These are phyloP conservation scores for Phaeolepiota aurea DNA, from an alignment of 768 basidiomycete species.

Conservation along the genomic window DNA sequence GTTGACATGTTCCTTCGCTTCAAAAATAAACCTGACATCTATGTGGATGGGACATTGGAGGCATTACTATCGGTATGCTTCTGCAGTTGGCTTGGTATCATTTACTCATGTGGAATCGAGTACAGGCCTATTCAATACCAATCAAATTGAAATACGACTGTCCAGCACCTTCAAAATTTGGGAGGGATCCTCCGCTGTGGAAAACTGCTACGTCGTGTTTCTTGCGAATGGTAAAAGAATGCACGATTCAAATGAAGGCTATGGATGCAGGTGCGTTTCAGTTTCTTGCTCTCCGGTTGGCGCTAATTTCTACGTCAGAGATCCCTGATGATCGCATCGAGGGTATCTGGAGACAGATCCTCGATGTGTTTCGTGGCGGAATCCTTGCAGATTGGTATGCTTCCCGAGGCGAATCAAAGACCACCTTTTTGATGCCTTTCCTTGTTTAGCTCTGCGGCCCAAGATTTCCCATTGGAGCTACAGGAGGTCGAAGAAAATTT, in stretches of 20 bases:
- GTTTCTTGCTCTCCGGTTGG: not conserved
- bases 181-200: slow-evolving; percentile 86
- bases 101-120: not conserved
- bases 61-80: slow-evolving; percentile 62
- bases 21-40: slow-evolving; percentile 53
- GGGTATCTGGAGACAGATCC: slow-evolving; percentile 77
- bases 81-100: not conserved
- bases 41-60: slow-evolving; percentile 78
- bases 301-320: slow-evolving; percentile 20
- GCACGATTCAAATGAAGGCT: slow-evolving; percentile 39
- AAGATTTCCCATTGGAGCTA: slow-evolving; percentile 48
- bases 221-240: slow-evolving; percentile 65
- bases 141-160: slow-evolving; percentile 95
- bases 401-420: not conserved
- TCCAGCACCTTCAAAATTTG: slow-evolving; percentile 80
- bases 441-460: slow-evolving; percentile 41
- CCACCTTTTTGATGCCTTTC: too few species aligned
- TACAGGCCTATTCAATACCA: slow-evolving; percentile 80
- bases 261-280: slow-evolving; percentile 38
- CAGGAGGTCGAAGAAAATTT: slow-evolving; percentile 82
- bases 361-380: slow-evolving; percentile 76
- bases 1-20: slow-evolving; percentile 70
- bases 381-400: slow-evolving; percentile 80
- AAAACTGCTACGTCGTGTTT: slow-evolving; percentile 87
- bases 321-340: slow-evolving; percentile 61